Evolutionary conservation across 257 asterid species (phyloP).

Genomic region (Eustoma russellianum): DNA sequence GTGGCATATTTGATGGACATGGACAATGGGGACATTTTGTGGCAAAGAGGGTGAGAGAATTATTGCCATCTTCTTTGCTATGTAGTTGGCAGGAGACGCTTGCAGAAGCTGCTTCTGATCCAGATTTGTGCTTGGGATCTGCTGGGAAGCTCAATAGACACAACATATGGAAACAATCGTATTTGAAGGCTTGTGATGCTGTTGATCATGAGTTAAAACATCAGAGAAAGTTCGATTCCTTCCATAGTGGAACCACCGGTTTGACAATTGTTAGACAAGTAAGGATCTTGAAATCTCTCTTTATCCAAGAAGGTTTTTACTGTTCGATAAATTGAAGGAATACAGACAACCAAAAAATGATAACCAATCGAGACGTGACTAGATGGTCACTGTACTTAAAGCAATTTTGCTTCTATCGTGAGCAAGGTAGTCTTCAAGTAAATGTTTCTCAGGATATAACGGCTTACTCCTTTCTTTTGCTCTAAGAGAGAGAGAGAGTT

Average conservation of each 20-base stretch:
- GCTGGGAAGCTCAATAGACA: conserved; percentile 47
- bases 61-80: conserved; percentile 59
- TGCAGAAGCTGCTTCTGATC: conserved; percentile 50
- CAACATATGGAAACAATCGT: conserved; percentile 79
- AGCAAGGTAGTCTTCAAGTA: too few relatives aligned
- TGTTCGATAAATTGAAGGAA: too few relatives aligned
- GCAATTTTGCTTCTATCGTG: too few relatives aligned
- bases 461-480: too few relatives aligned
- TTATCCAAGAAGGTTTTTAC: too few relatives aligned
- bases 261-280: conserved; percentile 86
- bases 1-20: conserved; percentile 97
- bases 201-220: conserved; percentile 70
- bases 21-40: conserved; percentile 98
- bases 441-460: too few relatives aligned
- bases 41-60: conserved; percentile 75
- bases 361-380: too few relatives aligned
- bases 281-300: background rate
- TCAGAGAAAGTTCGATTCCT: conserved; percentile 68
- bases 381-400: too few relatives aligned
- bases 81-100: conserved; percentile 74
- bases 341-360: too few relatives aligned
- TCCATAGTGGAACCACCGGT: conserved; percentile 86
- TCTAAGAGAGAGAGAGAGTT: too few relatives aligned
- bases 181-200: conserved; percentile 78
- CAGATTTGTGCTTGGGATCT: conserved; percentile 36